Base-by-base conservation (phyloP, 1,139 yeast species). In the Yamadazyma siamensis region DNA sequence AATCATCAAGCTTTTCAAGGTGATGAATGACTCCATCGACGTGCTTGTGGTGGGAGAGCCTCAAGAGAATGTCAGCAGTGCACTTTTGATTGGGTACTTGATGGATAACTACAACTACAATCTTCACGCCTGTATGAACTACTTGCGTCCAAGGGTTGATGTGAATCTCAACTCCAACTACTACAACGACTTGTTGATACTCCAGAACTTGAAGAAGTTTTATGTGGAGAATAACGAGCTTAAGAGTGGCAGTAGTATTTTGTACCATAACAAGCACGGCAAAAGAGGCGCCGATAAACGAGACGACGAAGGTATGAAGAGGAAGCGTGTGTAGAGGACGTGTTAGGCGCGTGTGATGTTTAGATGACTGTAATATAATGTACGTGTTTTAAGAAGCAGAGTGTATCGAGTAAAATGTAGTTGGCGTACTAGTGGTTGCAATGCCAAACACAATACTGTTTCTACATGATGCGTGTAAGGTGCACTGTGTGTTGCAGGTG, bases 71-170 rank as follows among this genome's bases (percentile, higher is more conserved):
- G 55, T 61, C 4, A 54, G 66, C 23, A 61, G 67, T 2, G 62
- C 65, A 5, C 47, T 67, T 34, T 45, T 60, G 12, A 54, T 63
- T 21, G 58, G 68, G 23, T 64, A 62, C 35, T 50, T 67, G 38
- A 68, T 67, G 72, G 73, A 68, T 44, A 50, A 50, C 30, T 67
- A 67, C 43, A 56, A 56, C 38, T 63, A 55, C 39, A 60, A 65
- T 40, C 46, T 62, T 21, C 51, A 45, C 16, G 55, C 64, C 9
- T 48, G 65, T 28, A 50, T 57, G 36, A 35, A 38, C 23, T 43
- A 42, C n/a, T 43, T 50, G 28, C 24, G 27, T 7, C 27, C 19
- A 7, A 25, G 43, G 20, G 31, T 42, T 4, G 23, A 31, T 6
- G 15, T 42, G 12, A 44, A 46, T 10, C 52, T 63, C 35, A 62